Percentiles rank a stretch among this genome's conserved stretches.
Conservation (phyloP, 2,329 filamentous ascomycete species). For the Arthrobotrys musiformis region DNA sequence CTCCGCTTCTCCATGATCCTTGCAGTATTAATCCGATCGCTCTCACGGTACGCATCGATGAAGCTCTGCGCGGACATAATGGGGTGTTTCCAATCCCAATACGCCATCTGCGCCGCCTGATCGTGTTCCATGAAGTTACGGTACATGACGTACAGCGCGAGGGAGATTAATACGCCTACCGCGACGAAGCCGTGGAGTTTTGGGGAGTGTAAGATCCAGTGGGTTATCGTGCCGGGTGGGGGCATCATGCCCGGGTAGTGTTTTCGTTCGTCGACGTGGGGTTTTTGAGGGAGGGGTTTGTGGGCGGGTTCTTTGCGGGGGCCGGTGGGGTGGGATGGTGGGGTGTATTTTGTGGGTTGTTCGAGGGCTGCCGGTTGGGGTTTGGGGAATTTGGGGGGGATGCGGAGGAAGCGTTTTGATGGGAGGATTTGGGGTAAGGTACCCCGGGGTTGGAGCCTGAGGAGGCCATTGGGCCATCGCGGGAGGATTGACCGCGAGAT, state of each 20-base stretch:
- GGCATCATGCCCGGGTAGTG: constrained; percentile 91
- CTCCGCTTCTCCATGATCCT: constrained; percentile 51
- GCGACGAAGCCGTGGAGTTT: constrained; percentile 83
- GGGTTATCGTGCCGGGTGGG: constrained; percentile 80
- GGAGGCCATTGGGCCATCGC: constrained; percentile 47
- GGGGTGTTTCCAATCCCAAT: constrained; percentile 51
- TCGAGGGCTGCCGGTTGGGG: constrained; percentile 68
- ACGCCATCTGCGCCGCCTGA: constrained; percentile 35
- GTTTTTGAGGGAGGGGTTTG: constrained; percentile 64
- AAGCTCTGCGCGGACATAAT: constrained; percentile 42
- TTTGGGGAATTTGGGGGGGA: constrained; percentile 53
- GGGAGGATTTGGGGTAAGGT: not conserved
- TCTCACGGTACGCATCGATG: constrained; percentile 41
- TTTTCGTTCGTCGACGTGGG: constrained; percentile 76
- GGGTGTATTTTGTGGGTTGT: constrained; percentile 88
- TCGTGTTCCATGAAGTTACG: constrained; percentile 54
- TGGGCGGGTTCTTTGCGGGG: constrained; percentile 69
- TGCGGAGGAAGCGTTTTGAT: constrained; percentile 48
- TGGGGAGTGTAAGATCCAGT: constrained; percentile 84
- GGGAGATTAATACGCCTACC: constrained; percentile 63
- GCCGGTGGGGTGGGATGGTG: constrained; percentile 79
- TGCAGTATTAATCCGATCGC: constrained; percentile 48
- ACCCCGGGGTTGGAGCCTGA: constrained; percentile 20
- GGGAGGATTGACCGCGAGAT: constrained; percentile 45
- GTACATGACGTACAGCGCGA: constrained; percentile 52